phyloP scores from a whole-genome alignment of 805 yeast genomes.

The Yamadazyma endophytica region DNA sequence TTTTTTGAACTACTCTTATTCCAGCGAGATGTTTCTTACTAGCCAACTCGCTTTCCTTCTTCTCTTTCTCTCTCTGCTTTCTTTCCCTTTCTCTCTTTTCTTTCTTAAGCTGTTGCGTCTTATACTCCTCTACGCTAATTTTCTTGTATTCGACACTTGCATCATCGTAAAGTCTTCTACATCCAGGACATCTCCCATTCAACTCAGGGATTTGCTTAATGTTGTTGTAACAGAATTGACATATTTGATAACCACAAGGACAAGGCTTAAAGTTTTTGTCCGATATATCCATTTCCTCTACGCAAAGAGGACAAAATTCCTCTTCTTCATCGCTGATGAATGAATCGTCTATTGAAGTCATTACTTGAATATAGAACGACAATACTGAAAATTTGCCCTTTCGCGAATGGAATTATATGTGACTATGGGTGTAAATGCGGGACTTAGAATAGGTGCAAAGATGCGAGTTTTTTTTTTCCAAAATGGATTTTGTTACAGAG shows the following conservation, averaged over 20 bases:
- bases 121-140: constrained; percentile 82
- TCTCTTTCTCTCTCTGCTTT: constrained; percentile 85
- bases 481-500: constrained; percentile 50
- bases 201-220: constrained; percentile 93
- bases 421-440: too few relatives aligned
- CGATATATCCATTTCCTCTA: constrained; percentile 95
- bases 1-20: constrained; percentile 97
- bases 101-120: constrained; percentile 72
- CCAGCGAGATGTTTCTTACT: constrained; percentile 90
- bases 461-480: background rate
- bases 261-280: constrained; percentile 98
- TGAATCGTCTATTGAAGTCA: constrained; percentile 43
- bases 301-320: constrained; percentile 88
- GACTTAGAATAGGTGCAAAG: too few relatives aligned
- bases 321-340: constrained; percentile 78
- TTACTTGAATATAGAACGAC: constrained; percentile 8
- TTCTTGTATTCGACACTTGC: constrained; percentile 84
- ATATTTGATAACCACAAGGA: constrained; percentile 98
- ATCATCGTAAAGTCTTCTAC: constrained; percentile 92
- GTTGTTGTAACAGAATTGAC: constrained; percentile 97
- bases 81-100: constrained; percentile 77
- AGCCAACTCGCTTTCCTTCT: constrained; percentile 82
- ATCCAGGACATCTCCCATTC: constrained; percentile 96
- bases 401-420: background rate
- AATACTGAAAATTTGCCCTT: background rate